These are phyloP conservation scores for Penicillium cosmopolitanum DNA, from an alignment of 495 filamentous ascomycete species.

Conservation along the genomic window DNA sequence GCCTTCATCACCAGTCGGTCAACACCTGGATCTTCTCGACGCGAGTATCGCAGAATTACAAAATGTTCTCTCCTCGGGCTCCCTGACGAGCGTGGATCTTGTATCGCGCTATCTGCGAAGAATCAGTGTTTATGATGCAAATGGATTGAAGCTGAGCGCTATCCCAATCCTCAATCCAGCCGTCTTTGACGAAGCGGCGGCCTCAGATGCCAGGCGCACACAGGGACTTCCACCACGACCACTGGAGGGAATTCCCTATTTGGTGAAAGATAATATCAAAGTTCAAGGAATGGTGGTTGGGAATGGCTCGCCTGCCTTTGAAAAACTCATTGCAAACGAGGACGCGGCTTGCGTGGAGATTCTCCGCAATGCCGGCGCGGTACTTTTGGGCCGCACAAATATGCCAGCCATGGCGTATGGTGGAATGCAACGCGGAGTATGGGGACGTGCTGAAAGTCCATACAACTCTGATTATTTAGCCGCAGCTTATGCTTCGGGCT, in stretches of 20 bases:
- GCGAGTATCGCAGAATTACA: conserved; percentile 57
- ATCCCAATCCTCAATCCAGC: conserved; percentile 36
- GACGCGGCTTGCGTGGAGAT: conserved; percentile 63
- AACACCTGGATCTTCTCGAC: conserved; percentile 62
- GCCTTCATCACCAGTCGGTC: conserved; percentile 10
- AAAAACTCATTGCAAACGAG: conserved; percentile 63
- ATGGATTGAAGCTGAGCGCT: conserved; percentile 35
- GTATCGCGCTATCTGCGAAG: conserved; percentile 54
- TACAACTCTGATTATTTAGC: conserved; percentile 38
- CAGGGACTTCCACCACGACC: conserved; percentile 41
- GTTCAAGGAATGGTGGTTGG: conserved; percentile 68
- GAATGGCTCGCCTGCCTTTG: conserved; percentile 55
- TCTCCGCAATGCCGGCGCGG: conserved; percentile 64
- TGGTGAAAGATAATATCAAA: conserved; percentile 73
- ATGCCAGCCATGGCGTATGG: conserved; percentile 49
- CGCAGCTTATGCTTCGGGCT: conserved; percentile 41
- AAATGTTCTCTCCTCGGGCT: conserved; percentile 39
- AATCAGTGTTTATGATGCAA: conserved; percentile 40
- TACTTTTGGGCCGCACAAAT: conserved; percentile 60
- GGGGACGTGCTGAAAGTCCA: conserved; percentile 41
- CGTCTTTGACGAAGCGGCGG: conserved; percentile 35
- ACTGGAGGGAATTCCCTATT: conserved; percentile 72
- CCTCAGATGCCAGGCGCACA: conserved; percentile 36
- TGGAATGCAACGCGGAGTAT: conserved; percentile 45
- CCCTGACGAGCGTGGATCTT: conserved; percentile 50